phyloP scores from a whole-genome alignment of 345 rosid genomes.

The Viola odorata region DNA sequence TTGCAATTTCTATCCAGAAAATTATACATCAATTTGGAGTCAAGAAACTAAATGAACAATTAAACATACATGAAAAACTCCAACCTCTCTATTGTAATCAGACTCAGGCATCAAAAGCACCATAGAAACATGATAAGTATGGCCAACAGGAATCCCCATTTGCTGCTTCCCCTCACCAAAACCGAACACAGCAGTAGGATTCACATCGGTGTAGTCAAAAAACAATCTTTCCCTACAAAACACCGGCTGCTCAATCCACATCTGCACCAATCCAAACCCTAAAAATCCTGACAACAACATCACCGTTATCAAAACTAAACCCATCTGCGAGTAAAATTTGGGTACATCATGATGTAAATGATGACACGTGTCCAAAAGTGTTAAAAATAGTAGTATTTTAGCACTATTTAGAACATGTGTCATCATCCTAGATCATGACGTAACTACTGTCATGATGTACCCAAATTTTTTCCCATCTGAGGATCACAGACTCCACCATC shows the following conservation, averaged over 20 bases:
- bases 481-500: conserved; percentile 33
- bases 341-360: too few relatives aligned
- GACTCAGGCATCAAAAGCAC: conserved; percentile 74
- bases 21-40: too few relatives aligned
- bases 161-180: conserved; percentile 19
- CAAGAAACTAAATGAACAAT: neutral
- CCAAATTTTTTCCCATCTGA: too few relatives aligned
- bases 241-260: conserved; percentile 67
- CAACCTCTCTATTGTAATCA: conserved; percentile 53
- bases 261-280: conserved; percentile 50
- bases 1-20: neutral
- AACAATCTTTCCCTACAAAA: conserved; percentile 44
- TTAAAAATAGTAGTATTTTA: too few relatives aligned
- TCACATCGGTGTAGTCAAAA: conserved; percentile 58
- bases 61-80: conserved; percentile 58
- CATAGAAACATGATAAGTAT: conserved; percentile 46
- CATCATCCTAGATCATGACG: too few relatives aligned
- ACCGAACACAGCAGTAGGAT: conserved; percentile 48
- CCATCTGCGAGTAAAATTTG: too few relatives aligned
- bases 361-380: too few relatives aligned
- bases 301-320: conserved; percentile 35
- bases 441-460: too few relatives aligned
- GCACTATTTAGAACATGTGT: too few relatives aligned
- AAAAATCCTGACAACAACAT: conserved; percentile 40
- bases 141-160: conserved; percentile 51